A percentile compares a stretch with the other conserved stretches of the same genome.
Conservation (phyloP, 2,329 filamentous ascomycete genomes). For the Thielaviopsis populi region DNA sequence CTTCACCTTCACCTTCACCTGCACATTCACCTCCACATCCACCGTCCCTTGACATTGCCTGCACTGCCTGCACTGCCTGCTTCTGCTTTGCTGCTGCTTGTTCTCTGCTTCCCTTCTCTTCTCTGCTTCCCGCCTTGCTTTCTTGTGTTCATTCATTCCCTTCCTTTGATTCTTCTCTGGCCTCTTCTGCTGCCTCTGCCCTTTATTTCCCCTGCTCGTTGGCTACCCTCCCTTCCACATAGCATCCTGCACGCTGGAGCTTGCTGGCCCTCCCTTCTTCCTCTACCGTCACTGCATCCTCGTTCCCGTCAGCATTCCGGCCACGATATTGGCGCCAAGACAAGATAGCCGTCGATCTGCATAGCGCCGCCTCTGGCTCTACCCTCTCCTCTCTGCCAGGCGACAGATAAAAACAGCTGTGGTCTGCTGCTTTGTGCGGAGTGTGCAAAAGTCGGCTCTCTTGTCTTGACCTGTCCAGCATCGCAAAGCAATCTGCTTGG, state of each 20-base stretch:
- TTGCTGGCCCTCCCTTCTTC: conserved; percentile 7
- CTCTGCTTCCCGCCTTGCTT: not conserved
- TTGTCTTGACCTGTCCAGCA: not conserved
- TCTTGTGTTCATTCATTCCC: conserved; percentile 36
- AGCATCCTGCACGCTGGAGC: conserved; percentile 8
- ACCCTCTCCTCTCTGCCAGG: no score
- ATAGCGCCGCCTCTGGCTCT: no score
- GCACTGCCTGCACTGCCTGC: conserved; percentile 25
- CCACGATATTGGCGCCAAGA: not conserved
- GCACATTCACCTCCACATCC: no score
- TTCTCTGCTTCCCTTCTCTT: no score
- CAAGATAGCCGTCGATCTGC: not conserved
- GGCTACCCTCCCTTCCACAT: conserved; percentile 12
- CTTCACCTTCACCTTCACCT: no score
- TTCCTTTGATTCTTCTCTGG: conserved; percentile 22
- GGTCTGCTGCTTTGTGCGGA: not conserved
- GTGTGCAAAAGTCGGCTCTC: no score
- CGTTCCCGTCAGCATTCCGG: conserved; percentile 18
- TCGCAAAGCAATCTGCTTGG: no score
- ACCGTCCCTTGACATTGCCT: no score
- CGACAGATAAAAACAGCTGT: not conserved
- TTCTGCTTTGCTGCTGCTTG: not conserved
- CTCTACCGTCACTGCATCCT: conserved; percentile 16
- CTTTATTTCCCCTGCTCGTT: conserved; percentile 10
- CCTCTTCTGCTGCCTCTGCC: not conserved